Evolutionary conservation across 225 moss, liverwort and hornwort species (phyloP).

Genomic region (Neckera pumila): DNA sequence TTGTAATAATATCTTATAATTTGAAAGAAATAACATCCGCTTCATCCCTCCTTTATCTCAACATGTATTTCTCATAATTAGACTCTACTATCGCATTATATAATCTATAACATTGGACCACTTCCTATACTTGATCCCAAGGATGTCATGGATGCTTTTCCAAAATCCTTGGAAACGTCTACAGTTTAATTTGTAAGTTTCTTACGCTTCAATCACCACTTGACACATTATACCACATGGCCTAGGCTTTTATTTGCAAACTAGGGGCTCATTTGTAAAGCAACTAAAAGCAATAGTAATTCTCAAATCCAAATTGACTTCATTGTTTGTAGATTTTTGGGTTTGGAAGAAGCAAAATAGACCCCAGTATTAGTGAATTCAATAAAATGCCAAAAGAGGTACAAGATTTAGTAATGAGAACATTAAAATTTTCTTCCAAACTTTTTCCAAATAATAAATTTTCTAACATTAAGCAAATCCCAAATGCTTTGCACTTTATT

Average conservation of each 20-base stretch:
- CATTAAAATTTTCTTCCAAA: background rate
- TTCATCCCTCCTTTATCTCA: rapidly evolving
- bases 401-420: no score
- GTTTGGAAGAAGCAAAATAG: no score
- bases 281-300: no score
- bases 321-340: no score
- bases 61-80: background rate
- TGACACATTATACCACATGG: no score
- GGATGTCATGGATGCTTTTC: background rate
- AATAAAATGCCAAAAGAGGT: background rate
- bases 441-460: background rate
- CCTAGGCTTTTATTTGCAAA: no score
- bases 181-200: no score
- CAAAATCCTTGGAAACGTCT: rapidly evolving
- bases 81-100: background rate
- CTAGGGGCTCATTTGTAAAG: no score
- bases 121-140: background rate
- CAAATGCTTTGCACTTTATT: background rate
- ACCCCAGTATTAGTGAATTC: no score
- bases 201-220: no score
- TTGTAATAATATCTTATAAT: background rate
- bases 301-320: no score
- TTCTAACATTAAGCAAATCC: background rate
- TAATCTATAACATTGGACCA: background rate
- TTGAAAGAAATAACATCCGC: background rate